phyloP scores from a whole-genome alignment of 257 asterid genomes.

The Knoxia roxburghii region DNA sequence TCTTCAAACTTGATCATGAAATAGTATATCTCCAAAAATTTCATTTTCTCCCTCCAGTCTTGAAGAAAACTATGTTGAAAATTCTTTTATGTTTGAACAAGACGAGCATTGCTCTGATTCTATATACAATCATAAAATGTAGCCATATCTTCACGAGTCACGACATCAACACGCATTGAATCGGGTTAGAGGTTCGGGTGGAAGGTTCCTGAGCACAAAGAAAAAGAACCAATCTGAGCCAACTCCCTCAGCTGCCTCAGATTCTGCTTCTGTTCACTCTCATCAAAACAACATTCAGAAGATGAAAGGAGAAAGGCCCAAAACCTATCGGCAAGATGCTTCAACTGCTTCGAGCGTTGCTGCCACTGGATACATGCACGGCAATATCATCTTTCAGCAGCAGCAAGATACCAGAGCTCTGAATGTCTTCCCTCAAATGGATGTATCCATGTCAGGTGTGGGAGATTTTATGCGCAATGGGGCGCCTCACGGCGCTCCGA shows the following conservation, averaged over 20 bases:
- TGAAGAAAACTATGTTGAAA: neutral
- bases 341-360: constrained; percentile 20
- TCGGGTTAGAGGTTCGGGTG: constrained; percentile 86
- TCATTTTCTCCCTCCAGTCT: neutral
- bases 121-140: constrained; percentile 19
- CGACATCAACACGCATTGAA: constrained; percentile 91
- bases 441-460: constrained; percentile 32
- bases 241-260: constrained; percentile 24
- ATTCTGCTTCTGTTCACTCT: constrained; percentile 22
- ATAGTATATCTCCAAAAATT: neutral
- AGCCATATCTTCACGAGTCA: constrained; percentile 98
- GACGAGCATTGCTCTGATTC: neutral
- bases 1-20: neutral
- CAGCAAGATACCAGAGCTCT: constrained; percentile 35
- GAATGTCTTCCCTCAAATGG: constrained; percentile 28
- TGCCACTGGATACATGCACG: constrained; percentile 15
- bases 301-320: constrained; percentile 12
- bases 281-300: constrained; percentile 12
- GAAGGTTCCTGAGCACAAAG: constrained; percentile 86
- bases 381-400: constrained; percentile 30
- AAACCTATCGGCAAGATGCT: constrained; percentile 18
- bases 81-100: neutral
- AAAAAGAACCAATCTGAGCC: constrained; percentile 42
- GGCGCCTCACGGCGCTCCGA: constrained; percentile 46
- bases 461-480: constrained; percentile 39